Evolutionary conservation across 177 flowering plant species (phyloP).

Genomic region (Vitis hybrid): DNA sequence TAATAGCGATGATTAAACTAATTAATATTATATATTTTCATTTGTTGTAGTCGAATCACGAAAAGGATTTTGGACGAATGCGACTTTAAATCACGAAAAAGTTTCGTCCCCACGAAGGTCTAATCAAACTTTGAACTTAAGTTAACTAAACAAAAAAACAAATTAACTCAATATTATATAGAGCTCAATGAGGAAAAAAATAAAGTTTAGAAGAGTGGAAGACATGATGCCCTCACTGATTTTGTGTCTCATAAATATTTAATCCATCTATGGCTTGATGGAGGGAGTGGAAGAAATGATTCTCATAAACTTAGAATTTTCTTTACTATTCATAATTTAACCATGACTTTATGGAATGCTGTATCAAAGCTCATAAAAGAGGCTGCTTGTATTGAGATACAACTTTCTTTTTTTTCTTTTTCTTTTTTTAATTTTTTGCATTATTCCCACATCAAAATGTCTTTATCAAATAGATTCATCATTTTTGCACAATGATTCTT

Average conservation of each 20-base stretch:
- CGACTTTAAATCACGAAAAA: slow-evolving; percentile 23
- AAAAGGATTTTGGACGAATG: slow-evolving; percentile 14
- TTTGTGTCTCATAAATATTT: slow-evolving; percentile 11
- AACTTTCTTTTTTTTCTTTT: neutral
- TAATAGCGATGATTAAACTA: too few species aligned
- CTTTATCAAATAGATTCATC: slow-evolving; percentile 26
- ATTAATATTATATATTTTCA: neutral
- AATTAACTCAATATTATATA: neutral
- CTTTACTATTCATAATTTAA: neutral
- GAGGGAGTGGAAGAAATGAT: slow-evolving; percentile 12
- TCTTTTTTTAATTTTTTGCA: neutral
- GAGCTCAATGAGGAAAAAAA: neutral
- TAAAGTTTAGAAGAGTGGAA: slow-evolving; percentile 14
- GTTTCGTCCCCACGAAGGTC: slow-evolving; percentile 27
- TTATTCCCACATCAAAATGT: slow-evolving; percentile 8
- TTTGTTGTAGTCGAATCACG: slow-evolving; percentile 2
- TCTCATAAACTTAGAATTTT: neutral
- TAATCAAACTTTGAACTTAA: slow-evolving; percentile 20
- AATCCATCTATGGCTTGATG: neutral
- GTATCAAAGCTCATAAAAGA: neutral
- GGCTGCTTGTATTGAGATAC: neutral
- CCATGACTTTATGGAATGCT: neutral
- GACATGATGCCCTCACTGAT: slow-evolving; percentile 28
- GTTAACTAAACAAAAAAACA: neutral
- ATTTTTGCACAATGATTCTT: slow-evolving; percentile 23